A percentile compares a stretch with the other conserved stretches of the same genome.
These are phyloP conservation scores for Amaranthus hypochondriacus DNA, from an alignment of 148 eudicot genomes.

Conservation along the genomic window DNA sequence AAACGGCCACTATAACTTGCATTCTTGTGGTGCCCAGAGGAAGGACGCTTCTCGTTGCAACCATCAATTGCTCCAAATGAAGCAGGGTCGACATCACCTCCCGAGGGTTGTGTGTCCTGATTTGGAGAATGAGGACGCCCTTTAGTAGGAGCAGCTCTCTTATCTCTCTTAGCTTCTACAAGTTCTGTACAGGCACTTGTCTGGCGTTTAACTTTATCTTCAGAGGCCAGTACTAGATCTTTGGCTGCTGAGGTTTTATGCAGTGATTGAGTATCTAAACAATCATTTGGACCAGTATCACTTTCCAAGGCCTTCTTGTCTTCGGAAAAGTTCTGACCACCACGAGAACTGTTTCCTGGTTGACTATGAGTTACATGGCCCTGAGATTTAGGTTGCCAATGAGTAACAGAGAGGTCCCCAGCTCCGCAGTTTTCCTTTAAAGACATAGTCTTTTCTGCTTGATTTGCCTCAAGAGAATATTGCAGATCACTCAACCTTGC, in stretches of 20 bases:
- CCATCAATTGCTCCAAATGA: slow-evolving; percentile 17
- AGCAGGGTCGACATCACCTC: slow-evolving; percentile 25
- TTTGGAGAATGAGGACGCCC: slow-evolving; percentile 32
- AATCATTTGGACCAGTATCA: slow-evolving; percentile 26
- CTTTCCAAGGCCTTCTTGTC: slow-evolving; percentile 21
- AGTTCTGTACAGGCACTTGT: slow-evolving; percentile 19
- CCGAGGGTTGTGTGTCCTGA: slow-evolving; percentile 20
- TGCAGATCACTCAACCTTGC: slow-evolving; percentile 31
- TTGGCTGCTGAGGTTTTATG: slow-evolving; percentile 18
- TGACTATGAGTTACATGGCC: slow-evolving; percentile 28
- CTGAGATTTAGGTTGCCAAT: slow-evolving; percentile 85
- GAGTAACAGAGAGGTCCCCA: slow-evolving; percentile 49
- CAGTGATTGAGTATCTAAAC: slow-evolving; percentile 14
- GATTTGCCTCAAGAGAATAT: slow-evolving; percentile 29
- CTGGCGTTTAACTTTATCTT: slow-evolving; percentile 28
- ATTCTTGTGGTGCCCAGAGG: slow-evolving; percentile 44
- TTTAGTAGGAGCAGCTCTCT: slow-evolving; percentile 33
- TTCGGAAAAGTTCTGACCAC: slow-evolving; percentile 36
- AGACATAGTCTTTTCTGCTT: slow-evolving; percentile 37
- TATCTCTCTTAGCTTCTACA: slow-evolving; percentile 34
- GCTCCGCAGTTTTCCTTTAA: slow-evolving; percentile 41
- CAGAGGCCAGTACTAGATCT: slow-evolving; percentile 29
- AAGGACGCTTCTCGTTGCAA: slow-evolving; percentile 35
- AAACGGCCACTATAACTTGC: slow-evolving; percentile 37
- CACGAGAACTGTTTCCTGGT: slow-evolving; percentile 35